These are phyloP conservation scores for Fraxinus latifolia DNA, from an alignment of 305 asterid genomes.

Conservation along the genomic window DNA sequence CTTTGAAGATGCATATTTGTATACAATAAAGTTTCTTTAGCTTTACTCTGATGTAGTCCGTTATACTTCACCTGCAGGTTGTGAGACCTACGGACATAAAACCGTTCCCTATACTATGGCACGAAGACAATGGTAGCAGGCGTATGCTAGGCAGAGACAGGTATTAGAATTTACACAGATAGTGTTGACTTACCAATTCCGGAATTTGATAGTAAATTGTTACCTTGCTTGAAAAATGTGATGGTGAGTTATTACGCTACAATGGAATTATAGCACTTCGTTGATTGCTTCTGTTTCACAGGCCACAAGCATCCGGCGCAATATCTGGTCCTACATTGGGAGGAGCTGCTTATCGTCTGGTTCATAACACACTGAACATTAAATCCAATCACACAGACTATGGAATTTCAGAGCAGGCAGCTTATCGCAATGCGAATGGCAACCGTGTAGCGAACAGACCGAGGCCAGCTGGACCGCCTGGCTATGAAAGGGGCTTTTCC, in stretches of 20 bases:
- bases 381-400: constrained; percentile 32
- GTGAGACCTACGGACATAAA: constrained; percentile 66
- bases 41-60: constrained; percentile 11
- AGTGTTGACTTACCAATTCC: background rate
- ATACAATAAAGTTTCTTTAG: constrained; percentile 3
- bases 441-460: constrained; percentile 42
- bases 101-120: constrained; percentile 80
- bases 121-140: constrained; percentile 78
- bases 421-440: constrained; percentile 36
- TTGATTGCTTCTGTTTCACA: constrained; percentile 34
- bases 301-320: constrained; percentile 80
- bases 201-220: background rate
- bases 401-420: constrained; percentile 32
- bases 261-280: constrained; percentile 15
- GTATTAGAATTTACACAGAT: constrained; percentile 36
- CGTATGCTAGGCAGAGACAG: constrained; percentile 60
- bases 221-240: background rate
- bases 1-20: background rate
- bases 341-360: constrained; percentile 91
- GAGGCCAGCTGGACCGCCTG: constrained; percentile 78
- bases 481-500: constrained; percentile 55
- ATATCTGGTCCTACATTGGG: constrained; percentile 83
- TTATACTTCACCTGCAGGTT: constrained; percentile 42
- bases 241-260: background rate
- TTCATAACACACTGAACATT: constrained; percentile 62